A percentile compares a stretch with the other conserved stretches of the same genome.
phyloP scores from a whole-genome alignment of 1,284 basidiomycete species.

The Pseudozyma pruni region DNA sequence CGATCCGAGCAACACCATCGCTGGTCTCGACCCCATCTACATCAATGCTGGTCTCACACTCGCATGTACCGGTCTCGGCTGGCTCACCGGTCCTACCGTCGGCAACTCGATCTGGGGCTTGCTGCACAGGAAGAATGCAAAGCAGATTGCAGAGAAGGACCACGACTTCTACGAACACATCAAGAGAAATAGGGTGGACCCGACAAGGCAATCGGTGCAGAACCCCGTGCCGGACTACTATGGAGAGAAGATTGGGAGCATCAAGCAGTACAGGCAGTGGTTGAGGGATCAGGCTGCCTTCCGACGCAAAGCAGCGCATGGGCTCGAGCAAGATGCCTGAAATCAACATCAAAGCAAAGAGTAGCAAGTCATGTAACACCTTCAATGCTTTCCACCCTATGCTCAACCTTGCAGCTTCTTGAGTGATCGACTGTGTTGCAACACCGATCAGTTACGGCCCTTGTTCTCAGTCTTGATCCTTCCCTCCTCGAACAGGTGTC shows the following conservation, averaged over 20 bases:
- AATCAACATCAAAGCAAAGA: conserved; percentile 1
- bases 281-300: conserved; percentile 63
- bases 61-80: conserved; percentile 59
- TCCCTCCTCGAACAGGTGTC: conserved; percentile 53
- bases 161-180: conserved; percentile 62
- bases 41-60: conserved; percentile 61
- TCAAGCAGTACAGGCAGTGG: conserved; percentile 65
- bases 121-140: conserved; percentile 51
- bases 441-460: conserved; percentile 20
- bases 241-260: conserved; percentile 63
- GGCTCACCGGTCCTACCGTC: conserved; percentile 61
- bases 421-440: too few relatives aligned
- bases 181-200: conserved; percentile 58
- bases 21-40: conserved; percentile 61
- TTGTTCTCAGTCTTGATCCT: conserved; percentile 41
- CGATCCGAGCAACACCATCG: conserved; percentile 56
- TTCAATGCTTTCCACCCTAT: too few relatives aligned
- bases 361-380: too few relatives aligned
- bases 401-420: too few relatives aligned
- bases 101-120: conserved; percentile 57
- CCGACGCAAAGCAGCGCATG: conserved; percentile 62
- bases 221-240: conserved; percentile 66
- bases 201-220: conserved; percentile 60
- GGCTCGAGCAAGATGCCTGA: conserved; percentile 52
- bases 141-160: conserved; percentile 59